Conservation (phyloP, 2,329 filamentous ascomycete genomes). For the Penicillium sp. region DNA sequence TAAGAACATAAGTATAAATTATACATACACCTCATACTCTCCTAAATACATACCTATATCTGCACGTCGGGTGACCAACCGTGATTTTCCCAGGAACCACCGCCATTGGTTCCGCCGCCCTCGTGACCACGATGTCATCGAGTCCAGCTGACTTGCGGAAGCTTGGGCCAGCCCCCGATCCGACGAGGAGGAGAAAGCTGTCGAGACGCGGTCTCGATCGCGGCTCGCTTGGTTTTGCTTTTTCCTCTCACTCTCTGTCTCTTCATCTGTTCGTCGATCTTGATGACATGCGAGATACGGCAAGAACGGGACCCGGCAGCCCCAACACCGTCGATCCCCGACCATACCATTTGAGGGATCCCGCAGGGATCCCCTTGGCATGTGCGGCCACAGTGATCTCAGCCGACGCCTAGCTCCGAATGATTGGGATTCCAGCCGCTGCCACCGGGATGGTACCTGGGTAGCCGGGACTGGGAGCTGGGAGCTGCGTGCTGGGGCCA, state of each 20-base stretch:
- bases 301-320: conserved; percentile 23
- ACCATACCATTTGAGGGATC: conserved; percentile 5
- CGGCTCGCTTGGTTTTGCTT: neutral
- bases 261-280: conserved; percentile 6
- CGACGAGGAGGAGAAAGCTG: neutral
- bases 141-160: conserved; percentile 30
- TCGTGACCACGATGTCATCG: conserved; percentile 30
- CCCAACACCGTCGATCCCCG: conserved; percentile 19
- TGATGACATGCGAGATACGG: conserved; percentile 26
- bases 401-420: conserved; percentile 25
- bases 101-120: conserved; percentile 31
- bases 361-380: conserved; percentile 28
- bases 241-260: conserved; percentile 1
- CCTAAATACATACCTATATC: neutral
- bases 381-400: conserved; percentile 23
- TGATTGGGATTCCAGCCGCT: conserved; percentile 26
- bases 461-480: conserved; percentile 6
- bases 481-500: neutral
- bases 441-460: conserved; percentile 5
- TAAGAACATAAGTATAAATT: too few relatives aligned
- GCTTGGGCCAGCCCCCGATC: conserved; percentile 24
- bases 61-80: conserved; percentile 44
- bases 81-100: conserved; percentile 39
- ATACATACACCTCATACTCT: too few relatives aligned
- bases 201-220: conserved; percentile 5